Percentiles rank a stretch among this genome's conserved stretches.
phyloP scores from a whole-genome alignment of 352 stramenopile genomes.

The Phytophthora pluvialis region DNA sequence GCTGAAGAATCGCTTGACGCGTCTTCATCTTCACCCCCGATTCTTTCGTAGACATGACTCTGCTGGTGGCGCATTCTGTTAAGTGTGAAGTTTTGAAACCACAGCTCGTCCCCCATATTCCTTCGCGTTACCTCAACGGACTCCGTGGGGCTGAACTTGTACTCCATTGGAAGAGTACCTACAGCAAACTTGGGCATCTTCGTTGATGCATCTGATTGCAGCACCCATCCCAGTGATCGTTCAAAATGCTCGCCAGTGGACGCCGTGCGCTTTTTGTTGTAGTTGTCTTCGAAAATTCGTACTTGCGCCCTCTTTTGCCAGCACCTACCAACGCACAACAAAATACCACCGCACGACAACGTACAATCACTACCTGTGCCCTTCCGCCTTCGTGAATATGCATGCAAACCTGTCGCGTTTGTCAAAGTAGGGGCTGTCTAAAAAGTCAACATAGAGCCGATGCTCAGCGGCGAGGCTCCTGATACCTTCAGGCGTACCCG shows the following conservation, averaged over 20 bases:
- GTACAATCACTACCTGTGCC: neutral
- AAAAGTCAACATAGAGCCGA: conserved; percentile 62
- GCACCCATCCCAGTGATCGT: conserved; percentile 36
- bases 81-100: conserved; percentile 52
- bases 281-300: conserved; percentile 44
- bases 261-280: conserved; percentile 40
- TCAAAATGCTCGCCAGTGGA: conserved; percentile 50
- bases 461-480: conserved; percentile 47
- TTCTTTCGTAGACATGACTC: conserved; percentile 34
- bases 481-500: conserved; percentile 48
- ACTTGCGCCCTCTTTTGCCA: conserved; percentile 57
- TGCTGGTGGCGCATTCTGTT: conserved; percentile 48
- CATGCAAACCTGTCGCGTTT: conserved; percentile 44
- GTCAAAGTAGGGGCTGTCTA: conserved; percentile 53
- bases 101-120: conserved; percentile 46
- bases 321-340: conserved; percentile 35
- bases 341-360: neutral
- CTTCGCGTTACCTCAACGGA: conserved; percentile 44
- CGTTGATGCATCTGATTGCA: conserved; percentile 51
- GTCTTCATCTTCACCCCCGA: conserved; percentile 10
- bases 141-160: conserved; percentile 26
- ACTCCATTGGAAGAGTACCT: conserved; percentile 54
- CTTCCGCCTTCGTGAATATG: neutral
- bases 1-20: conserved; percentile 8
- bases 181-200: conserved; percentile 59